These are phyloP conservation scores for Macrophomina pseudophaseolina DNA, from an alignment of 2,329 filamentous ascomycete genomes.

Conservation along the genomic window DNA sequence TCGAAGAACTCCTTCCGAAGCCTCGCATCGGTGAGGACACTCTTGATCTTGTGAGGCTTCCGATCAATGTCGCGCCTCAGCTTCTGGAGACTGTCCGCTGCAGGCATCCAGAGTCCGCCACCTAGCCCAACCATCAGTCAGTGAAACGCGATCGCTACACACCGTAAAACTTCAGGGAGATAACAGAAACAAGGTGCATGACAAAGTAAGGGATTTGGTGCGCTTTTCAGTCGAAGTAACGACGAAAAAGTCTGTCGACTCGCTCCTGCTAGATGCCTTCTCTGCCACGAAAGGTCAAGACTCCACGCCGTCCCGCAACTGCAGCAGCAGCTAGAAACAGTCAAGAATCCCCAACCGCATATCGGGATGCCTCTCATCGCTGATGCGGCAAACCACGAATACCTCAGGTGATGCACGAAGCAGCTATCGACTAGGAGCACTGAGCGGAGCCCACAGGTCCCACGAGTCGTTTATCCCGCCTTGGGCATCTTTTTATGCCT, in stretches of 20 bases:
- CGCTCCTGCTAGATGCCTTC: not conserved
- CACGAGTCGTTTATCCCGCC: not conserved
- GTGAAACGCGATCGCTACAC: constrained; percentile 11
- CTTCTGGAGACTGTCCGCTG: constrained; percentile 66
- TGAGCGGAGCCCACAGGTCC: not conserved
- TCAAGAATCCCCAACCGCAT: not conserved
- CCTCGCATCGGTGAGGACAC: constrained; percentile 64
- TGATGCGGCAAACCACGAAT: not conserved
- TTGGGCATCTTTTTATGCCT: not conserved
- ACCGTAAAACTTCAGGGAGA: not conserved
- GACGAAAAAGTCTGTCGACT: not conserved
- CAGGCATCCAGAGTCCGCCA: constrained; percentile 82
- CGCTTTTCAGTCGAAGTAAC: constrained; percentile 6
- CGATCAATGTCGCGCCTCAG: constrained; percentile 78
- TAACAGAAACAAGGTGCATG: not conserved
- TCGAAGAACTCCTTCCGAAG: constrained; percentile 71
- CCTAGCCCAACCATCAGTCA: constrained; percentile 50
- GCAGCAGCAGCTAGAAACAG: not conserved
- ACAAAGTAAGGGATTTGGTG: not conserved
- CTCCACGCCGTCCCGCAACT: not conserved
- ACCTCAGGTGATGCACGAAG: not conserved
- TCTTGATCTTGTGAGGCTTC: constrained; percentile 71
- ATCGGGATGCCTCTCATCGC: not conserved
- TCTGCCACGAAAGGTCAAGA: not conserved
- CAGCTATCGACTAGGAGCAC: not conserved